Evolutionary conservation across 1,284 basidiomycete species (phyloP).

Genomic region (Trametes pubescens): DNA sequence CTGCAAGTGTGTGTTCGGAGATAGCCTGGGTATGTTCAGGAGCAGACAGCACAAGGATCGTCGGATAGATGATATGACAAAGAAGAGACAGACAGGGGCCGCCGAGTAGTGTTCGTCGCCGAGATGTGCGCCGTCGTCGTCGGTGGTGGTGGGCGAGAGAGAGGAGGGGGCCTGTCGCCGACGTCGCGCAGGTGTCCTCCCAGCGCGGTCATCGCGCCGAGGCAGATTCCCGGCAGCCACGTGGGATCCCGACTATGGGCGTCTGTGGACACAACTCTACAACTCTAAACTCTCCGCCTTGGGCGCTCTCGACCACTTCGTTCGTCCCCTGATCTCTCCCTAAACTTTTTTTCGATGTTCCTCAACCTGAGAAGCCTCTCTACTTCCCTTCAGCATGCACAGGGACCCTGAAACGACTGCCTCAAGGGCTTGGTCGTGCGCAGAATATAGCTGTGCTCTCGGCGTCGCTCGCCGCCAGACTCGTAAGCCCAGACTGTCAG

Average conservation of each 20-base stretch:
- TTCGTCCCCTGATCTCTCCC: background rate
- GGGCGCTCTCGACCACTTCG: slow-evolving; percentile 2
- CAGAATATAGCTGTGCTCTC: slow-evolving; percentile 1
- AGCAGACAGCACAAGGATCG: slow-evolving; percentile 29
- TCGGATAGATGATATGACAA: slow-evolving; percentile 23
- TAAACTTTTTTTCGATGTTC: background rate
- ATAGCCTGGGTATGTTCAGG: slow-evolving; percentile 27
- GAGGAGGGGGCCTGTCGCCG: slow-evolving; percentile 8
- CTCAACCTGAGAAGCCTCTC: background rate
- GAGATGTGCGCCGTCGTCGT: slow-evolving; percentile 22
- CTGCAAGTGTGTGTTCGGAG: slow-evolving; percentile 23
- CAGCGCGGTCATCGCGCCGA: slow-evolving; percentile 35
- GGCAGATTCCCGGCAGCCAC: slow-evolving; percentile 23
- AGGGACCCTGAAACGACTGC: background rate
- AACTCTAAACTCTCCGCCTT: slow-evolving; percentile 13
- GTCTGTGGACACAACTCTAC: slow-evolving; percentile 21
- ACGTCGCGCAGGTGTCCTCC: slow-evolving; percentile 22
- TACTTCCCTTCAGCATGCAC: background rate
- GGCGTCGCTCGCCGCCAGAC: slow-evolving; percentile 17
- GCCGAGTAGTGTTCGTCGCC: slow-evolving; percentile 19
- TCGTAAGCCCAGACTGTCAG: slow-evolving; percentile 3
- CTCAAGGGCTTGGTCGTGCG: background rate
- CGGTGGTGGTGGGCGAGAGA: slow-evolving; percentile 15
- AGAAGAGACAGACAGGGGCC: slow-evolving; percentile 3
- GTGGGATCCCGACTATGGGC: slow-evolving; percentile 25